phyloP scores from a whole-genome alignment of 257 asterid species.

The Ilex asprella region DNA sequence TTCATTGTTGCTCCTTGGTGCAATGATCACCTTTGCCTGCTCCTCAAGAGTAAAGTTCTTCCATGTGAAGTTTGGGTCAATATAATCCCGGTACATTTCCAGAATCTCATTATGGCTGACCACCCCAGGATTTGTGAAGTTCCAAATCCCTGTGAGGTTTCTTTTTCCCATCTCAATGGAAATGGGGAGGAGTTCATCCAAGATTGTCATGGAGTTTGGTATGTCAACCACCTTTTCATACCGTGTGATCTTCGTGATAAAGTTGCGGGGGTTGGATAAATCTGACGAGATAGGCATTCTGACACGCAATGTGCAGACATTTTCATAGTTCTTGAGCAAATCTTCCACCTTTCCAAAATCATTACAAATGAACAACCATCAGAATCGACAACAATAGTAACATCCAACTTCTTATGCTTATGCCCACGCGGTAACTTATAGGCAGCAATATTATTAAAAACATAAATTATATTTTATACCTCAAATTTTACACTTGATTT shows the following conservation, averaged over 20 bases:
- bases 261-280: slow-evolving; percentile 65
- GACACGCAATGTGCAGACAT: slow-evolving; percentile 74
- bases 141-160: slow-evolving; percentile 70
- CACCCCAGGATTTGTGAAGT: slow-evolving; percentile 85
- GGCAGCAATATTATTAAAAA: too few relatives aligned
- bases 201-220: slow-evolving; percentile 82
- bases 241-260: slow-evolving; percentile 69
- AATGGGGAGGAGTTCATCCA: slow-evolving; percentile 78
- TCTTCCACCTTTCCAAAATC: slow-evolving; percentile 59
- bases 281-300: slow-evolving; percentile 84
- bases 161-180: slow-evolving; percentile 87
- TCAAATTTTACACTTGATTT: too few relatives aligned
- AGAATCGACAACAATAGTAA: neutral
- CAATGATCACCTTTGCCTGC: slow-evolving; percentile 84
- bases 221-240: slow-evolving; percentile 71
- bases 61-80: slow-evolving; percentile 59
- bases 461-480: too few relatives aligned
- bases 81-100: slow-evolving; percentile 62
- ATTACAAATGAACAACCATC: slow-evolving; percentile 6
- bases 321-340: slow-evolving; percentile 61
- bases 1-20: slow-evolving; percentile 76
- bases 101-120: slow-evolving; percentile 79
- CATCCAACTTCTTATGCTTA: too few relatives aligned
- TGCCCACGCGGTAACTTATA: too few relatives aligned
- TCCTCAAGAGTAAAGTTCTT: slow-evolving; percentile 75